Percentiles rank a stretch among this genome's conserved stretches.
Conservation (phyloP, 129 eudicot genomes). For the carrot (Daucus carota) region DNA sequence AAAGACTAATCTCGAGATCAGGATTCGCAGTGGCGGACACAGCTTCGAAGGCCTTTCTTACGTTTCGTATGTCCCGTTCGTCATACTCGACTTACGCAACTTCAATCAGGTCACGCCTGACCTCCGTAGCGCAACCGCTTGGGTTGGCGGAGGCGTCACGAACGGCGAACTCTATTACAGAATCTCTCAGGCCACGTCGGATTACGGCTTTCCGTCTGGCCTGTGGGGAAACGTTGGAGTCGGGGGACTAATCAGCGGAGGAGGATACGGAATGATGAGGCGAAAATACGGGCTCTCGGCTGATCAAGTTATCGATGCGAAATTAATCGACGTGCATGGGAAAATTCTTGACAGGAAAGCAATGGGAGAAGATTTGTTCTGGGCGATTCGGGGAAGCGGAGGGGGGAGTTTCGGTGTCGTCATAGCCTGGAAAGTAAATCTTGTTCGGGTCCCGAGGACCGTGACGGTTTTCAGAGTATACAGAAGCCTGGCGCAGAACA, state of each 20-base stretch:
- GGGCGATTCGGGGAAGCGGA: conserved; percentile 39
- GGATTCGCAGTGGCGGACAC: conserved; percentile 28
- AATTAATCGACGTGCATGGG: conserved; percentile 24
- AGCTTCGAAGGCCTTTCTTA: conserved; percentile 26
- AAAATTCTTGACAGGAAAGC: conserved; percentile 17
- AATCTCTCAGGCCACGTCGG: not conserved
- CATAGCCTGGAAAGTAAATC: conserved; percentile 25
- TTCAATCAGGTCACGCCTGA: conserved; percentile 12
- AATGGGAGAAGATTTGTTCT: conserved; percentile 28
- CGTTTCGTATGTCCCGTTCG: conserved; percentile 16
- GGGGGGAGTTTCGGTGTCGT: conserved; percentile 39
- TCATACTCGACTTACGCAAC: conserved; percentile 24
- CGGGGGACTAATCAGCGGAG: conserved; percentile 18
- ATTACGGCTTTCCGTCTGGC: conserved; percentile 21
- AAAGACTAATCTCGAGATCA: conserved; percentile 10
- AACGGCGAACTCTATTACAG: conserved; percentile 23
- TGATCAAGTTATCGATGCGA: conserved; percentile 21
- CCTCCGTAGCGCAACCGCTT: conserved; percentile 19
- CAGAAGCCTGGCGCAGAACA: conserved; percentile 19
- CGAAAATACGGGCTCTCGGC: conserved; percentile 23
- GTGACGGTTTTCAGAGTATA: conserved; percentile 22
- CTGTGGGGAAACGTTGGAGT: conserved; percentile 20
- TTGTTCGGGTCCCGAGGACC: conserved; percentile 25
- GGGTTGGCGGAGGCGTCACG: conserved; percentile 28
- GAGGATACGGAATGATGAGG: conserved; percentile 19